Percentiles rank a stretch among this genome's conserved stretches.
These are phyloP conservation scores for Talaromyces sp. DNA, from an alignment of 2,329 filamentous ascomycete genomes.

Conservation along the genomic window DNA sequence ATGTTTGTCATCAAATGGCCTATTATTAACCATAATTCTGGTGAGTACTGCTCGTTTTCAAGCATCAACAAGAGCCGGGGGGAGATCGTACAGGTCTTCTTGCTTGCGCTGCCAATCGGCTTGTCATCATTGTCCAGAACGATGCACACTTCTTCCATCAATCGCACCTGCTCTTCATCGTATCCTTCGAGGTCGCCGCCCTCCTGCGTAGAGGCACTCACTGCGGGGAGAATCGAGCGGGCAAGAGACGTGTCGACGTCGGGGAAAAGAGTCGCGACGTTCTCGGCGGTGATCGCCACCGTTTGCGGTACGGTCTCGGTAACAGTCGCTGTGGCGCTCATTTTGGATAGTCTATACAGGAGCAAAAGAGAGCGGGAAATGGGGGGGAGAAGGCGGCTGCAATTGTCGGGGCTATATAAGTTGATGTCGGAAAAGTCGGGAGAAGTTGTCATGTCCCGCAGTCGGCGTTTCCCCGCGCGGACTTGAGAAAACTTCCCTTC, in stretches of 20 bases:
- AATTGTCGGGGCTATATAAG: no score
- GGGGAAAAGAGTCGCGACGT: slow-evolving; percentile 81
- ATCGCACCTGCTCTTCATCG: slow-evolving; percentile 92
- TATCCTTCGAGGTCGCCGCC: slow-evolving; percentile 75
- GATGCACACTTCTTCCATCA: slow-evolving; percentile 99
- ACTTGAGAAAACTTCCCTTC: no score
- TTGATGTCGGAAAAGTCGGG: no score
- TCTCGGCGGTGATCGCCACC: slow-evolving; percentile 73
- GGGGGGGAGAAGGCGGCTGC: no score
- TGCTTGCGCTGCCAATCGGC: slow-evolving; percentile 93
- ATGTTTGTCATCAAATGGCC: slow-evolving; percentile 99
- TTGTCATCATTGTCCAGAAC: slow-evolving; percentile 87
- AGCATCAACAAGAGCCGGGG: neutral
- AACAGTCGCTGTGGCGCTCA: slow-evolving; percentile 45
- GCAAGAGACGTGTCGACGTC: slow-evolving; percentile 64
- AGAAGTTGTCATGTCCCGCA: no score
- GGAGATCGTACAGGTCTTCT: slow-evolving; percentile 76
- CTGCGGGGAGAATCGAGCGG: slow-evolving; percentile 40
- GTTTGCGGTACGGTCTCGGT: slow-evolving; percentile 49
- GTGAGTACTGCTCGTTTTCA: slow-evolving; percentile 6
- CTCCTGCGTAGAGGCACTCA: slow-evolving; percentile 43
- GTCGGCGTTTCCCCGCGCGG: no score
- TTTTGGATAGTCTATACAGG: slow-evolving; percentile 13
- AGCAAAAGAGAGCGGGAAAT: neutral
- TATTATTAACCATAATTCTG: slow-evolving; percentile 32